Percentiles rank a stretch among this genome's conserved stretches.
phyloP scores from a whole-genome alignment of 352 stramenopile species.

The Peronospora farinosa region DNA sequence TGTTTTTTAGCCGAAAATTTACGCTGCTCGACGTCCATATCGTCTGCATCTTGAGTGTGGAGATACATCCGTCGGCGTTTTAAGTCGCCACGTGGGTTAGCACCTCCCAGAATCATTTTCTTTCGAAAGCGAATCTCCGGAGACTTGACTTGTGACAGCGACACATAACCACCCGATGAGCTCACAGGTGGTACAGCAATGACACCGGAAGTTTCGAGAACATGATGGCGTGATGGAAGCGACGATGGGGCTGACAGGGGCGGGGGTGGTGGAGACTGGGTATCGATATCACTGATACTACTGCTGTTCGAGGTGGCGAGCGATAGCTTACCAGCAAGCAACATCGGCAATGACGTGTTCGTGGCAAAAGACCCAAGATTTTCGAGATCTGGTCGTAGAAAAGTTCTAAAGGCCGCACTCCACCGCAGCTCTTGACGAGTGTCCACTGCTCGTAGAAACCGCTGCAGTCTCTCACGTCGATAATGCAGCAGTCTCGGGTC shows the following conservation, averaged over 20 bases:
- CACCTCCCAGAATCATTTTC: conserved; percentile 28
- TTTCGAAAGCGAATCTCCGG: conserved; percentile 69
- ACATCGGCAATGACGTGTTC: conserved; percentile 12
- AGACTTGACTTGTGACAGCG: conserved; percentile 63
- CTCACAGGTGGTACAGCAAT: conserved; percentile 28
- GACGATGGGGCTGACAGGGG: conserved; percentile 15
- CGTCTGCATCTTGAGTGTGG: conserved; percentile 30
- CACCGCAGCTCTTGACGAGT: conserved; percentile 51
- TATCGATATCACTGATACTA: conserved; percentile 26
- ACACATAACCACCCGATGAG: conserved; percentile 60
- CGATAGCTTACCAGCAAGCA: conserved; percentile 25
- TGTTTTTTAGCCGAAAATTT: conserved; percentile 29
- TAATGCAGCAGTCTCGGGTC: conserved; percentile 66
- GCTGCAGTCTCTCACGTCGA: conserved; percentile 53
- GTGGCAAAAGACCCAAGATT: conserved; percentile 23
- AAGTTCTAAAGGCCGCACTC: conserved; percentile 49
- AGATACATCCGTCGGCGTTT: conserved; percentile 52
- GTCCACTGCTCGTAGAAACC: conserved; percentile 57
- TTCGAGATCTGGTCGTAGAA: conserved; percentile 54
- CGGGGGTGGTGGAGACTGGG: conserved; percentile 9
- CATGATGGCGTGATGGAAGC: conserved; percentile 18
- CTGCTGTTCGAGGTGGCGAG: conserved; percentile 19
- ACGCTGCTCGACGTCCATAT: conserved; percentile 21
- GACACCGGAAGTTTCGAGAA: conserved; percentile 10
- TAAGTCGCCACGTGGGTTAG: conserved; percentile 45